A percentile compares a stretch with the other conserved stretches of the same genome.
Conservation (phyloP, 2,329 filamentous ascomycete genomes). For the Chrysosphaeria jannelii region DNA sequence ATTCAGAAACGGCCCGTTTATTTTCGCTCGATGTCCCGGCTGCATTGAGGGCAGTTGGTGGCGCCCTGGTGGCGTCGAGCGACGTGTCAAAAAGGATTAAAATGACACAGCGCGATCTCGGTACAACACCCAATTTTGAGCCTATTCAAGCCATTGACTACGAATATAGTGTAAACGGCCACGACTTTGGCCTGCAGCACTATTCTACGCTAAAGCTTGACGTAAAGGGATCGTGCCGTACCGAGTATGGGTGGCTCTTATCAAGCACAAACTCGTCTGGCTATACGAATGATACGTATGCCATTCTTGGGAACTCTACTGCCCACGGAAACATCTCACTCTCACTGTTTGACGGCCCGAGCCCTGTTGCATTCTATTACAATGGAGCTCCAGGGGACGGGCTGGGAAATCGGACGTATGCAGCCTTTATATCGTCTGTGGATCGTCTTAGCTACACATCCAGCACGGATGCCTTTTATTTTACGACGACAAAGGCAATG, state of each 20-base stretch:
- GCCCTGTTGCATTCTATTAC: conserved; percentile 3
- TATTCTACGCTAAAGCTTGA: conserved; percentile 5
- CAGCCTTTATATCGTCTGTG: conserved; percentile 6
- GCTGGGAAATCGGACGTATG: conserved; percentile 6
- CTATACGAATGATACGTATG: conserved; percentile 4
- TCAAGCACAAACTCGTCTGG: conserved; percentile 3
- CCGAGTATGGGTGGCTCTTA: conserved; percentile 7
- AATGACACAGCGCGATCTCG: conserved; percentile 3
- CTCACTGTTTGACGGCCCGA: conserved; percentile 4
- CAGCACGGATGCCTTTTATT: conserved; percentile 6
- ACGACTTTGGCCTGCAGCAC: conserved; percentile 7
- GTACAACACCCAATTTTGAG: conserved; percentile 3
- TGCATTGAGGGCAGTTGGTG: conserved; percentile 65
- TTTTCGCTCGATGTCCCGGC: conserved; percentile 14
- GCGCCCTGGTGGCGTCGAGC: conserved; percentile 49
- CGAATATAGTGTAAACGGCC: conserved; percentile 5
- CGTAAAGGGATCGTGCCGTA: conserved; percentile 7
- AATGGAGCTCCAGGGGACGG: conserved; percentile 2
- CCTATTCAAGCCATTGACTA: conserved; percentile 6
- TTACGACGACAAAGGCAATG: conserved; percentile 1
- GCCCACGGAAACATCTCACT: conserved; percentile 3
- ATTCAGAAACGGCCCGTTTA: conserved; percentile 3
- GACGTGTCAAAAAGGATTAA: conserved; percentile 1
- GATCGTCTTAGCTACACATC: conserved; percentile 6
- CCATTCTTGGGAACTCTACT: conserved; percentile 2